Base-by-base conservation (phyloP, 306 rosid genomes). In the Castanospermum australe region DNA sequence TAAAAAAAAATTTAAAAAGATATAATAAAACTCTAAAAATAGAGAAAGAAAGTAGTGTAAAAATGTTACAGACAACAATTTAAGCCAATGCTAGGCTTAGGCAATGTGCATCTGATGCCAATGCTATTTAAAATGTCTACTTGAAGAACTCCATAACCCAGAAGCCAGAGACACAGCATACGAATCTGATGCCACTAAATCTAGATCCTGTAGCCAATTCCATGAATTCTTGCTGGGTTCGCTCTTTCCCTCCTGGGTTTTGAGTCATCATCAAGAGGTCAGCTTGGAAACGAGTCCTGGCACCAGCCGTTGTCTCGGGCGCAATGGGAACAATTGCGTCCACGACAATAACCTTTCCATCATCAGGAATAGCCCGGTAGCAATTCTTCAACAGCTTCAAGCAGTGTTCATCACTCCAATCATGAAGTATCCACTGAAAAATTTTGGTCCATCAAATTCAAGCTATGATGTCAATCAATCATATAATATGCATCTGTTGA, bases 121-220 rank as follows among this genome's bases (percentile, higher is more conserved):
- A n/a, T n/a, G n/a, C n/a, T n/a, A n/a, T n/a, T n/a, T n/a, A n/a
- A n/a, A n/a, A n/a, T 2, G 15, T 35, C 71, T 83, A 78, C 56
- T 85, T 85, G 45, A 59, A 81, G 41, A 85, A 73, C 82, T 86
- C 84, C 77, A 86, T 86, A 65, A 81, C 75, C 85, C 83, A 78
- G 2, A 30, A 25, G 60, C 65, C 57, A 77, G 64, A 73, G 9
- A 78, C 79, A 52, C 14, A 48, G 9, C 78, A 73, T 3, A 59
- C 20, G 36, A 39, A 78, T 39, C 0, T 72, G 32, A 81, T 38
- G 48, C 67, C 81, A 59, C 52, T 65, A 60, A 85, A 85, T 51
- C 88, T 85, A 76, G 85, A 65, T 45, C 10, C 17, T 24, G 38
- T 39, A 1, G 85, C 85, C 32, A 84, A 32, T 6, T 57, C 48